Evolutionary conservation across 441 rosid species (phyloP), one percentile per base, ranked within the genome.

Genomic region (Omphalea diandra): DNA sequence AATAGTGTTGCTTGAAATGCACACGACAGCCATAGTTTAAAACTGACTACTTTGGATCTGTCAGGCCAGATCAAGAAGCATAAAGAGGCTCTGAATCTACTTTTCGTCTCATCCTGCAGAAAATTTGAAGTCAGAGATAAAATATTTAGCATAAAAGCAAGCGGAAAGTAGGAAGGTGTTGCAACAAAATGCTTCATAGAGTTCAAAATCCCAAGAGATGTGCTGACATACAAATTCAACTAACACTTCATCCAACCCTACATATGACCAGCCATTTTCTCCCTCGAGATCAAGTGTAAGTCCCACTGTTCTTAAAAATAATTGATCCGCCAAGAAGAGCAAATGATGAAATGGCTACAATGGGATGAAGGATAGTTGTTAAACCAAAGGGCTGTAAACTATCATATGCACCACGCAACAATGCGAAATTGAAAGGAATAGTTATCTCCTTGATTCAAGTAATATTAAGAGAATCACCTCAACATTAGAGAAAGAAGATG

Each of bases 61-160:
- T n/a, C 7, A 20, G 69, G 14, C 4, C 17, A 69, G 27, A 75
- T 84, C 81, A 85, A 66, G 90, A 84, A 46, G 57, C 79, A 73
- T 79, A 95, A 12, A 89, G 88, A 67, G 97, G 96, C 83, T 88
- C 89, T 0, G 97, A 89, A 79, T 87, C 84, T 58, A 75, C 86
- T 78, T 84, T 88, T 73, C 97, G 81, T 81, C 83, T 86, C 46
- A 94, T 90, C 98, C 99, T 92, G 81, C 50, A 83, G 70, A 31
- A 62, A 0, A 74, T 38, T 63, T 40, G 49, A n/a, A 22, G 31
- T 24, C 63, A 49, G 36, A 32, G 2, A 36, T 15, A 14, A 17
- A 8, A n/a, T 11, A 24, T 47, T 15, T 38, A 32, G n/a, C 10
- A 46, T 4, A 71, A 27, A 53, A 70, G 38, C 47, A 61, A 24